Evolutionary conservation across 192 early-diverging fungal genomes (phyloP).

Genomic region (Borealophlyctis nickersoniae): DNA sequence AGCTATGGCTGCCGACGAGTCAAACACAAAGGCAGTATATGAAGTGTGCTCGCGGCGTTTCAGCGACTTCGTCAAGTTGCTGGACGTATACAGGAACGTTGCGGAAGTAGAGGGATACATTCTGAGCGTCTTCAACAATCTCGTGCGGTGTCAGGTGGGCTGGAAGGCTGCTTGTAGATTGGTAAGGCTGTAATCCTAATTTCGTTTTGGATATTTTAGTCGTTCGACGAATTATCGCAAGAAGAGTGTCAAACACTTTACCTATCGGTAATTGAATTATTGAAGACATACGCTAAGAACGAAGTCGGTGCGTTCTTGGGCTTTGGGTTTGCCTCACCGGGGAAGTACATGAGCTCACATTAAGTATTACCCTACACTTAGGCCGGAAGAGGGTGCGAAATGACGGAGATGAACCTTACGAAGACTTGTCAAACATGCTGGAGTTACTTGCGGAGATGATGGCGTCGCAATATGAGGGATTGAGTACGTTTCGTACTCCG

Average conservation of each 20-base stretch:
- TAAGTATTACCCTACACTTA: background rate
- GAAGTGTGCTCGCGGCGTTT: constrained; percentile 54
- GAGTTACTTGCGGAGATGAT: constrained; percentile 58
- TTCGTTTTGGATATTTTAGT: constrained; percentile 12
- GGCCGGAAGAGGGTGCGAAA: constrained; percentile 43
- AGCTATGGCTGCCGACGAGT: constrained; percentile 61
- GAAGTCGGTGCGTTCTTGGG: constrained; percentile 47
- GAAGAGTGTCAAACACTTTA: constrained; percentile 31
- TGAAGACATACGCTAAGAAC: constrained; percentile 54
- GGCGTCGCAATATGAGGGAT: constrained; percentile 55
- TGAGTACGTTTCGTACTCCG: constrained; percentile 20
- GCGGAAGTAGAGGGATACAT: constrained; percentile 66
- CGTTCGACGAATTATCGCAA: constrained; percentile 28
- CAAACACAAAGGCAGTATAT: constrained; percentile 61
- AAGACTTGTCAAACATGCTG: constrained; percentile 60
- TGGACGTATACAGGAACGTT: constrained; percentile 63
- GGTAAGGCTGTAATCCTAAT: no score
- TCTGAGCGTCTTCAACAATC: constrained; percentile 53
- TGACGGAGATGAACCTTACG: constrained; percentile 64
- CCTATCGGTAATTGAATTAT: constrained; percentile 37
- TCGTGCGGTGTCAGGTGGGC: constrained; percentile 41
- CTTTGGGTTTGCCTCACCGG: no score
- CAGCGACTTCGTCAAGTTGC: constrained; percentile 57
- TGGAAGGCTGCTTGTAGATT: constrained; percentile 12
- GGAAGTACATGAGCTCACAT: background rate